Conservation (phyloP, 148 eudicot species). For the Rheum nobile region DNA sequence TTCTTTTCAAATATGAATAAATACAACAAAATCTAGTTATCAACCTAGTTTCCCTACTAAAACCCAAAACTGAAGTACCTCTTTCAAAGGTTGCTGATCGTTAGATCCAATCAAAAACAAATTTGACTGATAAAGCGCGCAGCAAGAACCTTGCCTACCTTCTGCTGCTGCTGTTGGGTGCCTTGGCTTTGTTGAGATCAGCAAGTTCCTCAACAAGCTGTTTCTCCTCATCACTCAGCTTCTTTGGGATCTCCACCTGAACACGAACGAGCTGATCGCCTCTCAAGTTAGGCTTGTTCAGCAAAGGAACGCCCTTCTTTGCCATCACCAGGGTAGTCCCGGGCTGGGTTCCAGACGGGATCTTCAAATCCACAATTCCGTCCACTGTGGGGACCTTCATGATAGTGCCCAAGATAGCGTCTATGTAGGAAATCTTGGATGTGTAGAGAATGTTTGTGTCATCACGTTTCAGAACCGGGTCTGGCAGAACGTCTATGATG, state of each 20-base stretch:
- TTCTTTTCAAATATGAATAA: neutral
- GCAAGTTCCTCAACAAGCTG: constrained; percentile 86
- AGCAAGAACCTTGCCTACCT: constrained; percentile 21
- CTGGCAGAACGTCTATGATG: constrained; percentile 48
- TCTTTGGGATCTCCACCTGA: constrained; percentile 83
- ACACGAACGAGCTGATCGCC: constrained; percentile 84
- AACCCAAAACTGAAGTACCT: neutral
- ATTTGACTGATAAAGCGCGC: neutral
- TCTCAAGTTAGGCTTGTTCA: constrained; percentile 62
- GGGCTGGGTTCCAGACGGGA: constrained; percentile 89
- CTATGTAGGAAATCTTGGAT: constrained; percentile 77
- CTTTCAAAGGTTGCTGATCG: neutral
- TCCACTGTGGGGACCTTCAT: constrained; percentile 84
- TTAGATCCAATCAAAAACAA: neutral
- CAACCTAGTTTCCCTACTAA: neutral
- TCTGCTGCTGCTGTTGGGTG: constrained; percentile 50
- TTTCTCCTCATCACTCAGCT: constrained; percentile 66
- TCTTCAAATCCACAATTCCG: constrained; percentile 76
- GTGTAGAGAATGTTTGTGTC: constrained; percentile 76
- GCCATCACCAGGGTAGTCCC: constrained; percentile 90
- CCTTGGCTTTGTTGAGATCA: constrained; percentile 53
- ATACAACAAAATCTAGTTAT: constrained; percentile 2
- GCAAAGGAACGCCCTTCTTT: constrained; percentile 78
- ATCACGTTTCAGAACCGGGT: constrained; percentile 70
- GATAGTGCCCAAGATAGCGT: constrained; percentile 76